Percentiles rank a stretch among this genome's conserved stretches.
Conservation (phyloP, 495 filamentous ascomycete genomes). For the Geoglossum glabrum region DNA sequence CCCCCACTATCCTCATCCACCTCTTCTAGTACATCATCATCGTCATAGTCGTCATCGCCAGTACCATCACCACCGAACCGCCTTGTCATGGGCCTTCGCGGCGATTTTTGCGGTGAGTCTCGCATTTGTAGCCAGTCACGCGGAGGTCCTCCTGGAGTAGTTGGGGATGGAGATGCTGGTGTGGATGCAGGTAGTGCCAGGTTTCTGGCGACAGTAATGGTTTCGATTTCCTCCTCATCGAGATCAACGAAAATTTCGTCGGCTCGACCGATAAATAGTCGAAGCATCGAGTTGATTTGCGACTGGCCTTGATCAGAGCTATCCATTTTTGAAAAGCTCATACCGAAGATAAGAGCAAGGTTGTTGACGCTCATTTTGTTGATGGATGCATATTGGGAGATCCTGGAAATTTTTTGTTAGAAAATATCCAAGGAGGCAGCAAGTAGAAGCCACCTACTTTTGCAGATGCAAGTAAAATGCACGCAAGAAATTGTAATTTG, state of each 20-base stretch:
- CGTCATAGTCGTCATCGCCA: not conserved
- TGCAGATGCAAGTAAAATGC: constrained; percentile 17
- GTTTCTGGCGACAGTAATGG: not conserved
- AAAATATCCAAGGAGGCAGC: not conserved
- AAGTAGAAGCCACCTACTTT: constrained; percentile 7
- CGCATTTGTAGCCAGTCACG: not conserved
- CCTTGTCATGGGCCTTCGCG: not conserved
- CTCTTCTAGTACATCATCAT: not conserved
- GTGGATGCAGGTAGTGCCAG: not conserved
- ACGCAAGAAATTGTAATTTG: constrained; percentile 17
- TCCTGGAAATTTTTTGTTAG: constrained; percentile 11
- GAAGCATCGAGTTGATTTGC: not conserved
- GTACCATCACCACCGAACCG: not conserved
- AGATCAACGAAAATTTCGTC: not conserved
- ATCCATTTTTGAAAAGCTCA: constrained; percentile 12
- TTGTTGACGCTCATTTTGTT: constrained; percentile 19
- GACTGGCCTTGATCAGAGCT: not conserved
- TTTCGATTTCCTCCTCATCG: not conserved
- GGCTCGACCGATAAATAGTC: not conserved
- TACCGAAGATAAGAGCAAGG: constrained; percentile 19
- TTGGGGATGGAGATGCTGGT: not conserved
- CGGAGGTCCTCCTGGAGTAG: not conserved
- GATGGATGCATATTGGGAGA: constrained; percentile 12
- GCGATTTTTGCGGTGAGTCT: not conserved
- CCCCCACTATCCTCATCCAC: not conserved